Conservation (phyloP, 352 stramenopile species). For the Thraustotheca clavata region DNA sequence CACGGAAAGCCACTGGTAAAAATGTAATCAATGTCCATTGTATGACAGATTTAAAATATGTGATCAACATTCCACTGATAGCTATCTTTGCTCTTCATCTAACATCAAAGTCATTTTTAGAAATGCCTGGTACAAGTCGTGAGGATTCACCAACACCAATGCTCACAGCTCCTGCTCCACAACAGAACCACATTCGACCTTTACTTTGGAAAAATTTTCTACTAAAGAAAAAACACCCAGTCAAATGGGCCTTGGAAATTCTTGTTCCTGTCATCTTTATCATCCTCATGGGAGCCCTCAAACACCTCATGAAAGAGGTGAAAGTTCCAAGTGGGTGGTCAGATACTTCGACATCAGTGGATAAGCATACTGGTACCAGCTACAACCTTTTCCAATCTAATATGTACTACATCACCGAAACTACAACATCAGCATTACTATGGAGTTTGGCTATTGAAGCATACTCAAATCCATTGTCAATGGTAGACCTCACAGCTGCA, state of each 20-base stretch:
- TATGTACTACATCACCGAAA: conserved; percentile 1
- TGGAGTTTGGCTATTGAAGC: not conserved
- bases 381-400: conserved; percentile 39
- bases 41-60: no score
- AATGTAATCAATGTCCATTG: no score
- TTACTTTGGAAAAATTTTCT: conserved; percentile 64
- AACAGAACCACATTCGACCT: conserved; percentile 8
- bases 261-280: conserved; percentile 52
- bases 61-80: no score
- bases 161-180: not conserved
- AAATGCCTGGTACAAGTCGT: not conserved
- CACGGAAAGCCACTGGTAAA: no score
- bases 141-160: not conserved
- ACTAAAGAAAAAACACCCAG: conserved; percentile 48
- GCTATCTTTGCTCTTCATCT: not conserved
- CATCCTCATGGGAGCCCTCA: conserved; percentile 42
- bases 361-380: conserved; percentile 33
- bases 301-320: conserved; percentile 37
- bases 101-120: not conserved
- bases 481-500: not conserved
- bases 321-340: conserved; percentile 42
- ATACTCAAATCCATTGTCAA: not conserved
- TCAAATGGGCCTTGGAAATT: conserved; percentile 47
- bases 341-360: conserved; percentile 22
- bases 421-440: conserved; percentile 11